Conservation (phyloP, 441 rosid genomes). For the Rhodomyrtus psidioides region DNA sequence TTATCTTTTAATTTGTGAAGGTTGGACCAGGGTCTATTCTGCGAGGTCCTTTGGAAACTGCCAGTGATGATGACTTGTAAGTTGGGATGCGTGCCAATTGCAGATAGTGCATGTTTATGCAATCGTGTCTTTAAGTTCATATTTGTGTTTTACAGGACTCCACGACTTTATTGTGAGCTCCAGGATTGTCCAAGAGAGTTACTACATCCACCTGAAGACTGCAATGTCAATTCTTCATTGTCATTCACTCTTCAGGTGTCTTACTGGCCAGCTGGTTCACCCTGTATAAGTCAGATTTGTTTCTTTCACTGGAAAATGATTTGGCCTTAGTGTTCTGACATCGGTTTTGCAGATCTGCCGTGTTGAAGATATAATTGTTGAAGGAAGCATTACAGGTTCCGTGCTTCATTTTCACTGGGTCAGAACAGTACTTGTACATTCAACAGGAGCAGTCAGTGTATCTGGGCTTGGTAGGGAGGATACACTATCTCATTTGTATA, state of each 20-base stretch:
- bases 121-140: slow-evolving; percentile 4
- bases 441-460: slow-evolving; percentile 58
- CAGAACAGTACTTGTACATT: slow-evolving; percentile 45
- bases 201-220: slow-evolving; percentile 89
- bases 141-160: slow-evolving; percentile 44
- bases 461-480: slow-evolving; percentile 62
- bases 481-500: background rate
- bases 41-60: slow-evolving; percentile 76
- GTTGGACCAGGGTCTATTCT: slow-evolving; percentile 76
- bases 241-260: slow-evolving; percentile 86
- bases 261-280: slow-evolving; percentile 19
- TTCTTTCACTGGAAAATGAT: slow-evolving; percentile 2
- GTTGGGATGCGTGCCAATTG: slow-evolving; percentile 20
- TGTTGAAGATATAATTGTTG: slow-evolving; percentile 67
- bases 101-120: background rate
- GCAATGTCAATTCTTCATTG: slow-evolving; percentile 81
- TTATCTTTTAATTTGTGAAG: slow-evolving; percentile 32
- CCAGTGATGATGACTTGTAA: slow-evolving; percentile 66
- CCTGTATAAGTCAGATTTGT: slow-evolving; percentile 16
- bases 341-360: slow-evolving; percentile 70
- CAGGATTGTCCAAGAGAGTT: slow-evolving; percentile 81
- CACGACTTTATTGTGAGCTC: slow-evolving; percentile 64
- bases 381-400: slow-evolving; percentile 73
- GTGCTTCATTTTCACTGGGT: slow-evolving; percentile 88
- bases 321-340: slow-evolving; percentile 4